Evolutionary conservation across 2,329 filamentous ascomycete genomes (phyloP).

Genomic region (Aspergillus sp.): DNA sequence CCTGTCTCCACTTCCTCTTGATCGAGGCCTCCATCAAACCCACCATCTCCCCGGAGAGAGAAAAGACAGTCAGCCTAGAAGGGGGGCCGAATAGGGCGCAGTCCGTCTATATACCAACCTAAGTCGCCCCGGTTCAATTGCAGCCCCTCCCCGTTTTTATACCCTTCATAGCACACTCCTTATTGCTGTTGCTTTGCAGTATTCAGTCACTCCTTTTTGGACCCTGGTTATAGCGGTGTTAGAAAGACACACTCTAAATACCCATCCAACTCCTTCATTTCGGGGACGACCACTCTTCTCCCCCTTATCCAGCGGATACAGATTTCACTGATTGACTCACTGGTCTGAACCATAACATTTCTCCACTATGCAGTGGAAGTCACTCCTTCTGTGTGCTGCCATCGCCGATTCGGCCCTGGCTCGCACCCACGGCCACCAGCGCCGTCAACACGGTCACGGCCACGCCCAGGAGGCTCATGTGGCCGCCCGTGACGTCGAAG

Average conservation of each 20-base stretch:
- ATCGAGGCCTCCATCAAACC: not conserved
- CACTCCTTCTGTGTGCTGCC: slow-evolving; percentile 28
- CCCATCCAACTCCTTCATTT: not conserved
- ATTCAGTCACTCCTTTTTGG: slow-evolving; percentile 8
- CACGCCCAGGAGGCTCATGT: slow-evolving; percentile 12
- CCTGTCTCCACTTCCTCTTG: not conserved
- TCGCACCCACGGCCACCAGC: slow-evolving; percentile 31
- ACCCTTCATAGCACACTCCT: not conserved
- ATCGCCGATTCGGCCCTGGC: slow-evolving; percentile 29
- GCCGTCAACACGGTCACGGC: slow-evolving; percentile 27
- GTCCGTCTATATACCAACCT: slow-evolving; percentile 3
- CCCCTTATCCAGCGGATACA: slow-evolving; percentile 7
- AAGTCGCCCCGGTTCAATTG: not conserved
- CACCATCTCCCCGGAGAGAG: not conserved
- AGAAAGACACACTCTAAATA: not conserved
- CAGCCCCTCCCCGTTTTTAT: too few relatives aligned
- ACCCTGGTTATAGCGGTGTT: not conserved
- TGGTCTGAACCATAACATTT: not conserved
- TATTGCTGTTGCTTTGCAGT: not conserved
- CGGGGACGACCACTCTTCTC: not conserved
- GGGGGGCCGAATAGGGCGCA: not conserved
- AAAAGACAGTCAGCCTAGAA: not conserved
- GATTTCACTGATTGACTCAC: slow-evolving; percentile 8
- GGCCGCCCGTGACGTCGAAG: slow-evolving; percentile 14
- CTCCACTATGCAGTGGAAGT: slow-evolving; percentile 35